Evolutionary conservation across 2,329 filamentous ascomycete genomes (phyloP).

Genomic region (Alternaria sp.): DNA sequence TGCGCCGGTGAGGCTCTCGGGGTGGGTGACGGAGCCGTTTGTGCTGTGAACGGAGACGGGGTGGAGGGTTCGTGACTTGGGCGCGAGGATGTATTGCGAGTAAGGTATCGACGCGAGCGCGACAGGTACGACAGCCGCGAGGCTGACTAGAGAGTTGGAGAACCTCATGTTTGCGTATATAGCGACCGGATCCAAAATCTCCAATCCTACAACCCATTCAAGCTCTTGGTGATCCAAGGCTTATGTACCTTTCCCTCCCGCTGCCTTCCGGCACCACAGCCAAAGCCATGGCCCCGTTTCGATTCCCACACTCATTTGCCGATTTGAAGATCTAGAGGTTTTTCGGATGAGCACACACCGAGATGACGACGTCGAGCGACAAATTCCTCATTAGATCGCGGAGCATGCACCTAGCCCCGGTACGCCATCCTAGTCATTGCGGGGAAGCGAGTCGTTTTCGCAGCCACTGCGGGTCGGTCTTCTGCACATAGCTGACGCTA

Average conservation of each 20-base stretch:
- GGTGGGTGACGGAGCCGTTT: conserved; percentile 48
- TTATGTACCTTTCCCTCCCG: background rate
- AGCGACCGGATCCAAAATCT: background rate
- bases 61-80: conserved; percentile 41
- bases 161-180: background rate
- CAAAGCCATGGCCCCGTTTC: background rate
- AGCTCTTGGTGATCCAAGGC: background rate
- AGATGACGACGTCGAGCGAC: conserved; percentile 11
- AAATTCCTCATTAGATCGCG: background rate
- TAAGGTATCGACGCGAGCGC: conserved; percentile 32
- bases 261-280: background rate
- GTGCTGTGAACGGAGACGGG: conserved; percentile 46
- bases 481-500: conserved; percentile 4
- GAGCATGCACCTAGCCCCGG: background rate
- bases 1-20: conserved; percentile 38
- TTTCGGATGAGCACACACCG: conserved; percentile 11
- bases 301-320: background rate
- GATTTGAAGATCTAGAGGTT: background rate
- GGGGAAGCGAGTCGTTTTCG: conserved; percentile 12
- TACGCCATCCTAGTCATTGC: background rate
- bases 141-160: background rate
- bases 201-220: background rate
- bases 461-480: background rate
- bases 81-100: conserved; percentile 51
- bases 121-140: background rate